phyloP scores from a whole-genome alignment of 768 basidiomycete species.

The Lentinula aciculospora region DNA sequence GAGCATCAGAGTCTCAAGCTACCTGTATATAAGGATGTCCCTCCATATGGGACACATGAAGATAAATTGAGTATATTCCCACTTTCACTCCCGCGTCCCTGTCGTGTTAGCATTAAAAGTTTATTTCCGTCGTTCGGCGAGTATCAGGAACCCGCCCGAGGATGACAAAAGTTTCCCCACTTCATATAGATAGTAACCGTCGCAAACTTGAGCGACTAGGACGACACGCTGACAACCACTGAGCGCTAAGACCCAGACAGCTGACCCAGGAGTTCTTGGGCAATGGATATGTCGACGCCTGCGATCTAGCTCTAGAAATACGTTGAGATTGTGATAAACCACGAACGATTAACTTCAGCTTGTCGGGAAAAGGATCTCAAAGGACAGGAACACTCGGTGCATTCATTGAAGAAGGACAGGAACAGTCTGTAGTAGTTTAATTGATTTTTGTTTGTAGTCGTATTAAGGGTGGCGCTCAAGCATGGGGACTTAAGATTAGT shows the following conservation, averaged over 20 bases:
- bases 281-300: neutral
- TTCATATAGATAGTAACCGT: neutral
- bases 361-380: neutral
- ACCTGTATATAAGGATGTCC: neutral
- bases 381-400: neutral
- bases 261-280: neutral
- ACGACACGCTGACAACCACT: neutral
- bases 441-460: neutral
- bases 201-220: neutral
- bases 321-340: neutral
- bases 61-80: neutral
- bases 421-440: neutral
- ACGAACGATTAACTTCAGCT: neutral
- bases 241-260: neutral
- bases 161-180: neutral
- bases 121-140: neutral
- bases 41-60: neutral
- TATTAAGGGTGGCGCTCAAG: neutral
- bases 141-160: neutral
- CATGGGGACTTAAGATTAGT: neutral
- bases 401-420: neutral
- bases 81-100: neutral
- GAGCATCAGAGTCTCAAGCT: neutral
- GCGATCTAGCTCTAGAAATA: neutral
- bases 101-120: neutral